Conservation (phyloP, 257 asterid species). For the Forsythia viridissima region DNA sequence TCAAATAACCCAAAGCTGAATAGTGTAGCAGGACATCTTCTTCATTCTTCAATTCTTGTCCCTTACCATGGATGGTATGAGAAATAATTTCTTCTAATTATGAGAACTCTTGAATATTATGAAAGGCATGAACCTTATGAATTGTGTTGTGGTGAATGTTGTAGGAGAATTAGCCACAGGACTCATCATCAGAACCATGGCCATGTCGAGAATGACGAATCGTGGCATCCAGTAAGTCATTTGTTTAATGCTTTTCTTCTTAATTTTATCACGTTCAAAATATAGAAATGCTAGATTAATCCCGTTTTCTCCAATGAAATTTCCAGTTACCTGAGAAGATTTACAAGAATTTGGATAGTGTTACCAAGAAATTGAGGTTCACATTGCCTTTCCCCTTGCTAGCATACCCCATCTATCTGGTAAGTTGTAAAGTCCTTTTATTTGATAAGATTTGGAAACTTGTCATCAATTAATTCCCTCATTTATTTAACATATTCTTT, state of each 20-base stretch:
- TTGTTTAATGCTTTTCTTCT: not conserved
- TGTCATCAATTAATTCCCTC: not conserved
- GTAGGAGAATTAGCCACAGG: conserved; percentile 95
- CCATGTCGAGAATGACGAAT: conserved; percentile 93
- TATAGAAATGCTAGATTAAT: not conserved
- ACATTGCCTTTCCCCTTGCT: conserved; percentile 89
- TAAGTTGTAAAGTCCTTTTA: conserved; percentile 28
- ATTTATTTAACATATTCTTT: not conserved
- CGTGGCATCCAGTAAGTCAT: conserved; percentile 84
- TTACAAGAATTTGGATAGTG: conserved; percentile 55
- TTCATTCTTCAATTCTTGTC: conserved; percentile 92
- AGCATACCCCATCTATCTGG: conserved; percentile 90
- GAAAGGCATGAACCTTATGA: not conserved
- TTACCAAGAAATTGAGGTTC: conserved; percentile 71
- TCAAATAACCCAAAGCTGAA: conserved; percentile 74
- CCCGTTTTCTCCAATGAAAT: conserved; percentile 1
- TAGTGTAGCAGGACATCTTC: conserved; percentile 87
- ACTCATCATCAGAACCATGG: conserved; percentile 99
- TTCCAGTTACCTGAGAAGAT: conserved; percentile 62
- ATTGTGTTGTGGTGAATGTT: conserved; percentile 1
- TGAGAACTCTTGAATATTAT: not conserved
- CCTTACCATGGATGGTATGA: conserved; percentile 98
- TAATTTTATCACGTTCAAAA: not conserved
- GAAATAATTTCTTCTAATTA: conserved; percentile 9
- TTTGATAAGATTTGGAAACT: not conserved